Evolutionary conservation across 805 yeast genomes (phyloP), one percentile per base, ranked within the genome.

Genomic region (Maudiozyma serrabonitensis): DNA sequence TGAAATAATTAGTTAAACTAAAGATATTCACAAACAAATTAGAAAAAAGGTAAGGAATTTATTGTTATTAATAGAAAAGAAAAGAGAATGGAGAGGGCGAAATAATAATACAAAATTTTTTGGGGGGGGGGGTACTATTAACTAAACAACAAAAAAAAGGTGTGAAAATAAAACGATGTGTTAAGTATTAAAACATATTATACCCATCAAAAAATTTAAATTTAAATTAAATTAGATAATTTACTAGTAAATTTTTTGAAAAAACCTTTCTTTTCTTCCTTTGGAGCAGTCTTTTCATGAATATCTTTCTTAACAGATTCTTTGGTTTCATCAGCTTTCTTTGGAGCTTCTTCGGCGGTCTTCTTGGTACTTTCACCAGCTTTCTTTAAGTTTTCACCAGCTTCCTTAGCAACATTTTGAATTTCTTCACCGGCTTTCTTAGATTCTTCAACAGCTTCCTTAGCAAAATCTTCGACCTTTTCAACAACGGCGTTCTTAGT

Each of bases 191-290:
- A 21, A 21, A 21, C 4, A 21, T 21, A 4, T 21, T 21, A 21
- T 21, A 21, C 23, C 23, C 23, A 21, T 21, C 23, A 21, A 21
- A 21, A 21, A 32, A 32, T 6, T 13, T 32, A 8, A 32, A 6
- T 1, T 32, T 11, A 32, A 32, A 32, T n/a, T 41, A 42, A 18
- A 28, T 28, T 28, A 18, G 45, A 42, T 31, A 42, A 31, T 13
- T 42, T 42, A 13, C 7, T 11, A 12, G 26, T 28, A 4, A 48
- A 28, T 28, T 45, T 48, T 42, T 48, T 48, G 28, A 44, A 48
- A 18, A 48, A 40, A 25, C 41, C 13, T n/a, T 41, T 40, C 42
- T 48, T 48, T 45, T 45, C 48, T 26, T 45, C 44, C 42, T 45
- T 45, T 37, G 41, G 37, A 26, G 45, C 41, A 13, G 18, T 21